A percentile compares a stretch with the other conserved stretches of the same genome.
Conservation (phyloP, 2,329 filamentous ascomycete species). For the Colletotrichum costaricense region DNA sequence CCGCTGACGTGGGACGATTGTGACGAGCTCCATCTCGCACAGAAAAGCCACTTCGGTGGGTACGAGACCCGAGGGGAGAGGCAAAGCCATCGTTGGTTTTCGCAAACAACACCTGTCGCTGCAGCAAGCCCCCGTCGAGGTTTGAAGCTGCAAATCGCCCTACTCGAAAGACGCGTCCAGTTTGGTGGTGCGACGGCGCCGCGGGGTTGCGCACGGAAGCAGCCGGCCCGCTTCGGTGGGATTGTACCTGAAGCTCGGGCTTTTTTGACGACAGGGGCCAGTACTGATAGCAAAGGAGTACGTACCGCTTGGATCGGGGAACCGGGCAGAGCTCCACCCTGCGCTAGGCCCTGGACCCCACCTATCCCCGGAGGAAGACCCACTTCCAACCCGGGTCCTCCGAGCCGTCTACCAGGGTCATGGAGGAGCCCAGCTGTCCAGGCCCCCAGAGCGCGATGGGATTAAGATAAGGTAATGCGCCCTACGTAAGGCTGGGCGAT, state of each 20-base stretch:
- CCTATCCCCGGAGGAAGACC: not conserved
- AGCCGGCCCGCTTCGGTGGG: slow-evolving; percentile 5
- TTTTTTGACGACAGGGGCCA: not conserved
- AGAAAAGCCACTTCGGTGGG: slow-evolving; percentile 93
- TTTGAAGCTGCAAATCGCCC: not conserved
- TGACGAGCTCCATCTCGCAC: slow-evolving; percentile 97
- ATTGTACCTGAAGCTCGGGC: not conserved
- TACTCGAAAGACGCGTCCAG: not conserved
- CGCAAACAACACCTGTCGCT: not conserved
- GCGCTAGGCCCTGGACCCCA: not conserved
- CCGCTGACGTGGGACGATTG: slow-evolving; percentile 89
- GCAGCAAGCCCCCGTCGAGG: not conserved
- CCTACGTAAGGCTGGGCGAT: not conserved
- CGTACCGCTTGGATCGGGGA: not conserved
- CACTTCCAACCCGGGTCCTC: not conserved
- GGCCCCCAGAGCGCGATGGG: not conserved
- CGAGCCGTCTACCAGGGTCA: not conserved
- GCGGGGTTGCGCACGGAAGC: slow-evolving; percentile 22
- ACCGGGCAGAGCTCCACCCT: not conserved
- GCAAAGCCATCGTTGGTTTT: slow-evolving; percentile 57
- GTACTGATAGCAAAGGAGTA: not conserved
- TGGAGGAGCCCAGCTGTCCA: not conserved
- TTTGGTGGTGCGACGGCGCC: slow-evolving; percentile 8
- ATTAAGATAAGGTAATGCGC: not conserved
- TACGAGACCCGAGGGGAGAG: slow-evolving; percentile 69